phyloP scores from a whole-genome alignment of 2,329 filamentous ascomycete genomes.

The Hymenoscyphus repandus region DNA sequence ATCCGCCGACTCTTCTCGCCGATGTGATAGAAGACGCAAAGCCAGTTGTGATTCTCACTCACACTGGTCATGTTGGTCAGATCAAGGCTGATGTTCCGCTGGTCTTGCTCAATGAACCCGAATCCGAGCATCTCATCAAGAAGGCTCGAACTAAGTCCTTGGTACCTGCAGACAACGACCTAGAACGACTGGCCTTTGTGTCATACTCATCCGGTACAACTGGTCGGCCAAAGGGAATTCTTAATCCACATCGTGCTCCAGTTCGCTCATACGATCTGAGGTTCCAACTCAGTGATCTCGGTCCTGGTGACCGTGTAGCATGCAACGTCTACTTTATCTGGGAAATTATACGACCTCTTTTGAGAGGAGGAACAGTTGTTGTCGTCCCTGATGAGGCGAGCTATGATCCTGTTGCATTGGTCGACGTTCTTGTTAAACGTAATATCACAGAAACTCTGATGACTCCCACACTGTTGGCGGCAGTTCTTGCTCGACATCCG shows the following conservation, averaged over 20 bases:
- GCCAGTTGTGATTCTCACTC: constrained; percentile 66
- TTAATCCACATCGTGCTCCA: constrained; percentile 69
- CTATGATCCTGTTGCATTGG: constrained; percentile 70
- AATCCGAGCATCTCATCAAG: constrained; percentile 20
- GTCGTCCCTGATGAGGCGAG: constrained; percentile 70
- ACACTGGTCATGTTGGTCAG: constrained; percentile 57
- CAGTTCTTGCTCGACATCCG: constrained; percentile 65
- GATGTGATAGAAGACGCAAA: constrained; percentile 73
- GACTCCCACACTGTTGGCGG: constrained; percentile 74
- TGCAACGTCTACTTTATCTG: constrained; percentile 86
- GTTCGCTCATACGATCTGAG: constrained; percentile 70
- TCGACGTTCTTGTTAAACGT: constrained; percentile 61
- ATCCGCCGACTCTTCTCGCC: constrained; percentile 66
- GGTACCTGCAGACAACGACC: constrained; percentile 58
- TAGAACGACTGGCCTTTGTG: constrained; percentile 74
- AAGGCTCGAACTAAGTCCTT: constrained; percentile 29
- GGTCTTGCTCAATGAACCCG: constrained; percentile 55
- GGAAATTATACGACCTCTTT: constrained; percentile 73
- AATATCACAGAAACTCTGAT: constrained; percentile 75
- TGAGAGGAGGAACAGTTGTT: constrained; percentile 72
- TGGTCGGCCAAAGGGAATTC: constrained; percentile 76
- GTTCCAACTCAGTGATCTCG: constrained; percentile 64
- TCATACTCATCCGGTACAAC: constrained; percentile 85
- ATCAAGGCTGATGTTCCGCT: constrained; percentile 59
- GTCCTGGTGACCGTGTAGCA: constrained; percentile 71